These are phyloP conservation scores for Nemophila menziesii DNA, from an alignment of 257 asterid species.

Conservation along the genomic window DNA sequence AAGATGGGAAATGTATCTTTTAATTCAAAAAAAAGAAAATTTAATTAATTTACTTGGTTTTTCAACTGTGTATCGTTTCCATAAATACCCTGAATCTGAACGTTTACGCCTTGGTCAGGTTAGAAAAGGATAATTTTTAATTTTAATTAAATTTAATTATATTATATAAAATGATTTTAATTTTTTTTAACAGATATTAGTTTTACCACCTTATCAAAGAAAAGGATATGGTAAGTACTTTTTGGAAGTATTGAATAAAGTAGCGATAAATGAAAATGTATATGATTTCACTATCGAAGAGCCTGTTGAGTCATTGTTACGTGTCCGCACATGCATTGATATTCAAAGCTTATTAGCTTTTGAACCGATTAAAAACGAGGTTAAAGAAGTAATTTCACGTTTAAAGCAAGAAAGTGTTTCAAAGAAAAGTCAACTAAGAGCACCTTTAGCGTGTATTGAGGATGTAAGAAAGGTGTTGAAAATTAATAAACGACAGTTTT, in stretches of 20 bases:
- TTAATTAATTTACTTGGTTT: conserved; percentile 46
- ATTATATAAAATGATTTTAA: conserved; percentile 7
- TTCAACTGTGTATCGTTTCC: conserved; percentile 81
- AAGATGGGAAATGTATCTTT: conserved; percentile 75
- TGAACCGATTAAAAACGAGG: conserved; percentile 43
- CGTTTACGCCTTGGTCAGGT: conserved; percentile 98
- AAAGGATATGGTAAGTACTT: conserved; percentile 73
- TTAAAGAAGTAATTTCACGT: conserved; percentile 29
- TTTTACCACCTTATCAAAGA: conserved; percentile 74
- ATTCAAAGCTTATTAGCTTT: conserved; percentile 60
- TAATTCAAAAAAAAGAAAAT: conserved; percentile 28
- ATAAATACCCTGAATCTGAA: conserved; percentile 48
- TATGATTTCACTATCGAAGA: conserved; percentile 86
- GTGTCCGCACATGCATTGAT: conserved; percentile 67
- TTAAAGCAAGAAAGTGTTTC: conserved; percentile 47
- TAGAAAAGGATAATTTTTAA: background rate
- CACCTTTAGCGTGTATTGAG: conserved; percentile 43
- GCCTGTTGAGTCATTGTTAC: conserved; percentile 84
- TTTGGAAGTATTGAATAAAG: conserved; percentile 47
- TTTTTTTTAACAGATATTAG: conserved; percentile 46
- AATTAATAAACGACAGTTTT: conserved; percentile 73
- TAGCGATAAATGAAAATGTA: conserved; percentile 55
- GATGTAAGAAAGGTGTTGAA: conserved; percentile 56
- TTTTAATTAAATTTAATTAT: background rate
- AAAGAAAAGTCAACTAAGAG: conserved; percentile 26